Evolutionary conservation across 225 moss, liverwort and hornwort genomes (phyloP), one percentile per base, ranked within the genome.

Genomic region (Ulota crispa): DNA sequence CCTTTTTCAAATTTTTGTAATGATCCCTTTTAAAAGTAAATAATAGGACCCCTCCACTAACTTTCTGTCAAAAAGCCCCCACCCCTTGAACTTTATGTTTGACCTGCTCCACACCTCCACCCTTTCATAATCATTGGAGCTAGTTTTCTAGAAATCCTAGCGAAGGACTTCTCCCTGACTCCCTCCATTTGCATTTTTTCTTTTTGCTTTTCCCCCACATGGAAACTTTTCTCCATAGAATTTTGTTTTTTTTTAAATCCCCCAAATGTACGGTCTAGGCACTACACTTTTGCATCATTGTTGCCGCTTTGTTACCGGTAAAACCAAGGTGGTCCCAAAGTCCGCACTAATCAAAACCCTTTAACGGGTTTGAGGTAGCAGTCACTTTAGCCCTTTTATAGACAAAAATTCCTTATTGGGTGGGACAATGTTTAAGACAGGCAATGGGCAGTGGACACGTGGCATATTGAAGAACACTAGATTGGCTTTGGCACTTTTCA

Each of bases 121-220:
- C 42, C 11, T 4, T n/a, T 75, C 9, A 28, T 55, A 42, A 75
- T 81, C 81, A 81, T 75, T 81, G 81, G 73, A 12, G 8, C 74
- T 55, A 23, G 42, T 65, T 73, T 30, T 21, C n/a, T 10, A 73
- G 20, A 65, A 53, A 36, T 65, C 12, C 28, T n/a, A 2, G 4
- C 36, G n/a, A 11, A 47, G 5, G 27, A 21, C 61, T 26, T 18
- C 60, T 70, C 26, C 26, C 63, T 26, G 19, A 9, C 60, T 70
- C 26, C 26, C 63, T 26, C 30, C 31, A 32, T 64, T 64, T 19
- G 31, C 32, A 64, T 9, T 32, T 19, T 16, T 7, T 50, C 15
- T 27, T n/a, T 9, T 4, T 9, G 3, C 28, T 50, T 14, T 7
- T 21, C 31, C 10, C 14, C 21, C 18, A 30, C 21, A 10, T 5